Evolutionary conservation across 2,329 filamentous ascomycete genomes (phyloP), one percentile per base, ranked within the genome.

Genomic region (Colletotrichum orbiculare): DNA sequence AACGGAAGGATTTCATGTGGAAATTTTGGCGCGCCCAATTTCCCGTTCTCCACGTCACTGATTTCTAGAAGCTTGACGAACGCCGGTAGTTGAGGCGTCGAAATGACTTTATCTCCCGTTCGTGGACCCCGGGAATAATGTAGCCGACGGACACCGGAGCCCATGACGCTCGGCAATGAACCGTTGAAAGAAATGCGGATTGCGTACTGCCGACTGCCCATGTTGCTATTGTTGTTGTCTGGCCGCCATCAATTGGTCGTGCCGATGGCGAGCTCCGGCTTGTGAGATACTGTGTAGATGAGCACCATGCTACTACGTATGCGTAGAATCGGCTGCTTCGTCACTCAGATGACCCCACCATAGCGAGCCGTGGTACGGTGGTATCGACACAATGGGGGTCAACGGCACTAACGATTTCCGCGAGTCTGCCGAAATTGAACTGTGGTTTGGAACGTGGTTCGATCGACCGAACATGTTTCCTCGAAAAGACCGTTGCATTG

Each of bases 101-200:
- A 67, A 67, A 67, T 67, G 66, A 67, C 48, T 50, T 67, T 48
- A 67, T 67, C 66, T 67, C 63, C 63, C 58, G 41, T 50, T 54
- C 49, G 53, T 50, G 50, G 50, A 59, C 43, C 63, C 62, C 53
- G 41, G 49, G 45, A 49, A 49, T 25, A 49, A 42, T 58, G 58
- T 53, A 54, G 46, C 43, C 41, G 45, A 34, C 43, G 62, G 48
- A 52, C 42, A 55, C 63, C 50, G 57, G 57, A 33, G 57, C 62
- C 53, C 57, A 66, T 61, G 35, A 37, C 54, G 58, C 63, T 67
- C 63, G 63, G 63, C 66, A 34, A 50, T 17, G 49, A 67, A 47
- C 35, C 25, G 37, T 45, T 67, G 45, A 49, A 37, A 15, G 33
- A 55, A 54, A 48, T 39, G 49, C 48, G 17, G 15, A 37, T 25